Evolutionary conservation across 2,329 filamentous ascomycete species (phyloP).

Genomic region (Penicillium psychrosexuale): DNA sequence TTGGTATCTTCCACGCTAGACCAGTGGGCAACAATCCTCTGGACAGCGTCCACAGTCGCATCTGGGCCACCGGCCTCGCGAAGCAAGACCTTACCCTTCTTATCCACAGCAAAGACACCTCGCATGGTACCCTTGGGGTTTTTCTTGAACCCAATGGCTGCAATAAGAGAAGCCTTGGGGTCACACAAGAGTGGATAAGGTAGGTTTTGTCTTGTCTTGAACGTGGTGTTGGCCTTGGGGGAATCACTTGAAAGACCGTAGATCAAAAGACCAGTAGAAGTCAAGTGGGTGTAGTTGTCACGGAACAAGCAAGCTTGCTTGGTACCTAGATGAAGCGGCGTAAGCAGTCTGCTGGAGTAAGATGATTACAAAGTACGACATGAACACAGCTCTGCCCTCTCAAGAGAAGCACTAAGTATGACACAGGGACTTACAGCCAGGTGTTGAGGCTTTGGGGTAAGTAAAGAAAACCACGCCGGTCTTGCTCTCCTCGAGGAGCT

Average conservation of each 20-base stretch:
- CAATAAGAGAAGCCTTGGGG: conserved; percentile 68
- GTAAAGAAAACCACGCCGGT: conserved; percentile 88
- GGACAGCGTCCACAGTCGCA: conserved; percentile 72
- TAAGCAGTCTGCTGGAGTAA: conserved; percentile 7
- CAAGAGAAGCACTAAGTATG: background rate
- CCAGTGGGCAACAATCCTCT: conserved; percentile 61
- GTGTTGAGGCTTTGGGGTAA: conserved; percentile 91
- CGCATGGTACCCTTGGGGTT: conserved; percentile 72
- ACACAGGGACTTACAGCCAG: conserved; percentile 69
- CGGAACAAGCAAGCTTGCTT: conserved; percentile 92
- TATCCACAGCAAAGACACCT: conserved; percentile 84
- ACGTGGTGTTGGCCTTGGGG: conserved; percentile 86
- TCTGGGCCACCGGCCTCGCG: conserved; percentile 72
- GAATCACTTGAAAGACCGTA: conserved; percentile 87
- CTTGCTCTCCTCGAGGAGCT: conserved; percentile 78
- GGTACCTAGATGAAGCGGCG: conserved; percentile 61
- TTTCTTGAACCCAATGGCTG: conserved; percentile 87
- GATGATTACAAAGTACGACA: background rate
- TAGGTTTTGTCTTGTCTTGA: conserved; percentile 86
- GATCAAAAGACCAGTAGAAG: conserved; percentile 74
- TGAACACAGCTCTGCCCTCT: background rate
- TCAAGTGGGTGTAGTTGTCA: conserved; percentile 74
- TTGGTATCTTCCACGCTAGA: conserved; percentile 14
- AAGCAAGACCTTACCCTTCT: conserved; percentile 74
- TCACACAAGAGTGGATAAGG: conserved; percentile 89